Conservation (phyloP, 805 yeast genomes). For the Yarrowia divulgata region DNA sequence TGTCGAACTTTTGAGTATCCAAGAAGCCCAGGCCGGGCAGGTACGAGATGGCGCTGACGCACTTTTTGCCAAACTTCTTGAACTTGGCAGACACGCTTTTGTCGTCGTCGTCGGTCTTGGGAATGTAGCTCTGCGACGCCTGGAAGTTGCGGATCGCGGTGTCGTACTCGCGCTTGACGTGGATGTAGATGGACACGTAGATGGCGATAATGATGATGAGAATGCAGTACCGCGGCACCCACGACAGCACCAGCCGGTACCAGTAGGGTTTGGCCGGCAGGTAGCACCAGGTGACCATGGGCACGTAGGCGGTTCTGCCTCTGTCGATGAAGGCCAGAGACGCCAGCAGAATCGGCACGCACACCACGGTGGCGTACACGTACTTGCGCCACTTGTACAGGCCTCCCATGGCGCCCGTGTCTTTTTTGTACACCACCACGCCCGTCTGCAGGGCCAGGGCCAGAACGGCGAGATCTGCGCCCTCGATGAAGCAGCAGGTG, state of each 20-base stretch:
- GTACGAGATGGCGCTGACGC: constrained; percentile 12
- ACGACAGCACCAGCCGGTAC: constrained; percentile 74
- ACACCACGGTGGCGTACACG: constrained; percentile 59
- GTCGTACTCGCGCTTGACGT: constrained; percentile 56
- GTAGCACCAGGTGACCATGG: constrained; percentile 77
- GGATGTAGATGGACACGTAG: constrained; percentile 73
- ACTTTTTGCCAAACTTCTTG: constrained; percentile 11
- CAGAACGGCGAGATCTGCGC: constrained; percentile 81
- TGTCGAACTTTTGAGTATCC: constrained; percentile 19
- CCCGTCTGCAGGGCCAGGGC: constrained; percentile 84
- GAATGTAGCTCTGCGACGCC: constrained; percentile 44
- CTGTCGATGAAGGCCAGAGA: constrained; percentile 68
- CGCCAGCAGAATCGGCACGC: constrained; percentile 67
- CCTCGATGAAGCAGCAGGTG: constrained; percentile 78
- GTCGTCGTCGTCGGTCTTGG: constrained; percentile 3
- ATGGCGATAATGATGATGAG: constrained; percentile 65
- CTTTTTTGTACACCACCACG: constrained; percentile 70
- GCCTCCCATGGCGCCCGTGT: constrained; percentile 49
- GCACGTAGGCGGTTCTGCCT: constrained; percentile 59
- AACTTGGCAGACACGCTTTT: constrained; percentile 1
- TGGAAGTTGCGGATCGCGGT: constrained; percentile 42
- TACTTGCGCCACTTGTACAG: constrained; percentile 27
- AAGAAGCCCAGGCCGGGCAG: constrained; percentile 24
- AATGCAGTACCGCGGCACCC: constrained; percentile 79
- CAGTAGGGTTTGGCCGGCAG: constrained; percentile 73